phyloP scores from a whole-genome alignment of 1,284 basidiomycete species.

The Polyporus tsugae region DNA sequence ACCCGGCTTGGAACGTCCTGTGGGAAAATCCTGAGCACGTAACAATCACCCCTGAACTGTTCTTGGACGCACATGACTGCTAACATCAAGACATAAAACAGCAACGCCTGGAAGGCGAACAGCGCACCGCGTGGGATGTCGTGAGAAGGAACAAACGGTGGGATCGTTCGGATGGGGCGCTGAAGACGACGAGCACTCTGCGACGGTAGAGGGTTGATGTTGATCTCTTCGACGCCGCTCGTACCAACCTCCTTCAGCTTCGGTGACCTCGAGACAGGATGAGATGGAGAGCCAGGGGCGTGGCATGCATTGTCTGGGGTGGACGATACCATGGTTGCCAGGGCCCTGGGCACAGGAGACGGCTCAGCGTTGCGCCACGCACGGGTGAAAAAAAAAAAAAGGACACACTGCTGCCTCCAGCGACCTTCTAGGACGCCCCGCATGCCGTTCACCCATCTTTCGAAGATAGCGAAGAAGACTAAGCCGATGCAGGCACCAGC shows the following conservation, averaged over 20 bases:
- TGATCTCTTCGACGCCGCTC: slow-evolving; percentile 31
- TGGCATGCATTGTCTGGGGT: not conserved
- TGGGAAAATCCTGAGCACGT: slow-evolving; percentile 18
- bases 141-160: slow-evolving; percentile 66
- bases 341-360: slow-evolving; percentile 10
- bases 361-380: not conserved
- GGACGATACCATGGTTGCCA: slow-evolving; percentile 17
- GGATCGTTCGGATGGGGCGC: slow-evolving; percentile 40
- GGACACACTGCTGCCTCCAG: slow-evolving; percentile 67
- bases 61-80: slow-evolving; percentile 67
- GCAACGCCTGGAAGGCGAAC: slow-evolving; percentile 61
- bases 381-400: not conserved
- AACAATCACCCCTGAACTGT: slow-evolving; percentile 13
- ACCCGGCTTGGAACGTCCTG: slow-evolving; percentile 81
- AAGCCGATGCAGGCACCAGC: slow-evolving; percentile 80
- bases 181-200: slow-evolving; percentile 15
- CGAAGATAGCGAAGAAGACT: slow-evolving; percentile 69
- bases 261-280: not conserved
- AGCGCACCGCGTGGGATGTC: slow-evolving; percentile 71
- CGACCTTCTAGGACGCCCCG: slow-evolving; percentile 58
- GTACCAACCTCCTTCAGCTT: slow-evolving; percentile 6
- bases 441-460: slow-evolving; percentile 69
- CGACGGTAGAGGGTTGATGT: slow-evolving; percentile 19
- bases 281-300: slow-evolving; percentile 1
- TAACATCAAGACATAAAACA: slow-evolving; percentile 73